Evolutionary conservation across 2,329 filamentous ascomycete genomes (phyloP), one percentile per base, ranked within the genome.

Genomic region (Emergomyces africanus): DNA sequence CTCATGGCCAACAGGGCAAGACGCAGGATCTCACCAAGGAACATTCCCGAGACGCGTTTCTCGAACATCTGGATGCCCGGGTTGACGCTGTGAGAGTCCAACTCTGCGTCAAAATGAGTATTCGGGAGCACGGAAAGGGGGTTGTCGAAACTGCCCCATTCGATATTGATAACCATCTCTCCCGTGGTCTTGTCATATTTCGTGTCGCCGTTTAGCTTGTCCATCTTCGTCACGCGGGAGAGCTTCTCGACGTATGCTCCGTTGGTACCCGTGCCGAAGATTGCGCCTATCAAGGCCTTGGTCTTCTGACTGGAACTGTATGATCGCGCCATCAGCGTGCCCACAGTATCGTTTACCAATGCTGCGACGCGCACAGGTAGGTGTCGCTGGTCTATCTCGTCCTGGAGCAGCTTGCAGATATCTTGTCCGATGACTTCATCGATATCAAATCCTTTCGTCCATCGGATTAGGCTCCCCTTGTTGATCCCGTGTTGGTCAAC

Each of bases 111-210:
- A 76, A 90, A 97, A 0, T 83, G 77, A 0, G 92, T 97, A 67
- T 85, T 87, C 51, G 92, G 94, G 46, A 99, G 80, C 23, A 95
- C 88, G 66, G 86, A 89, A 64, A 97, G 83, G 66, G 88, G 83
- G 76, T 97, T 97, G 75, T 99, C 94, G 69, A 99, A 99, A 60
- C 90, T 95, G 62, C 94, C 94, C 94, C 94, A 99, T 76, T 99
- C 94, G 0, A 89, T 92, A 76, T 99, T 99, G 75, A 99, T 83
- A 60, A 99, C 90, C 94, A 99, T 99, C 66, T 95, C 84, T 57
- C 91, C 90, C 0, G 91, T 95, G 9, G 84, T 84, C 54, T 79
- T 79, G 73, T 96, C 90, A 66, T 88, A 94, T 46, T 71, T 72
- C 1, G 69, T 20, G 1, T 28, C 23, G 61, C 79, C 76, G 59